A percentile compares a stretch with the other conserved stretches of the same genome.
Conservation (phyloP, 768 basidiomycete species). For the Russula sp. region DNA sequence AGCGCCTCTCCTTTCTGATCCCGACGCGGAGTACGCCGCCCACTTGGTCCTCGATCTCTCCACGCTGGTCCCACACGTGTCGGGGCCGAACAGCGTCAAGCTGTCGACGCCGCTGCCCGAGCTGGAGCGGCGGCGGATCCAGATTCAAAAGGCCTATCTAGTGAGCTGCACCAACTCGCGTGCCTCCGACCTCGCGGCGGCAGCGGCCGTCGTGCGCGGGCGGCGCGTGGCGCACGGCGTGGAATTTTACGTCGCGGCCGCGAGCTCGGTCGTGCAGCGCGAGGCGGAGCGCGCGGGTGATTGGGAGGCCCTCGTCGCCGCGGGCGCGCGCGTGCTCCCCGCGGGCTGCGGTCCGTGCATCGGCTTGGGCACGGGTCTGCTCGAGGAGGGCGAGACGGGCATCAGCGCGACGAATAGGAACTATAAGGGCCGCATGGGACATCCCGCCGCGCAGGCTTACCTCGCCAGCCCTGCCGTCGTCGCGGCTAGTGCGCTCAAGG, state of each 20-base stretch:
- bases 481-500: constrained; percentile 89
- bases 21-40: constrained; percentile 72
- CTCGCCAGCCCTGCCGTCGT: constrained; percentile 96
- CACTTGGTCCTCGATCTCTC: constrained; percentile 90
- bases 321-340: constrained; percentile 89
- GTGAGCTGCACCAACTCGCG: constrained; percentile 98
- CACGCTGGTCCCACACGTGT: constrained; percentile 90
- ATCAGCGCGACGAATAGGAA: constrained; percentile 99
- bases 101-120: constrained; percentile 86
- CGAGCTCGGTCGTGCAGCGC: constrained; percentile 84
- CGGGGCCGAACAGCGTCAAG: constrained; percentile 97
- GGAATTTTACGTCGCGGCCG: constrained; percentile 96
- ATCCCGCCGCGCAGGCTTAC: constrained; percentile 91
- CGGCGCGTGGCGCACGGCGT: constrained; percentile 79
- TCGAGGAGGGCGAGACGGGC: constrained; percentile 92
- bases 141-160: constrained; percentile 95
- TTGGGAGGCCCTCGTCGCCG: constrained; percentile 79
- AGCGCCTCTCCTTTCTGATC: constrained; percentile 56
- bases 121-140: constrained; percentile 64
- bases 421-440: constrained; percentile 98
- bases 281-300: constrained; percentile 82
- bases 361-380: constrained; percentile 84
- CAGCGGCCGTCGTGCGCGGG: constrained; percentile 82
- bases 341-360: constrained; percentile 98
- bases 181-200: constrained; percentile 87